Conservation (phyloP, 108 stramenopile species). For the Cyclotella choctawhatcheeana region DNA sequence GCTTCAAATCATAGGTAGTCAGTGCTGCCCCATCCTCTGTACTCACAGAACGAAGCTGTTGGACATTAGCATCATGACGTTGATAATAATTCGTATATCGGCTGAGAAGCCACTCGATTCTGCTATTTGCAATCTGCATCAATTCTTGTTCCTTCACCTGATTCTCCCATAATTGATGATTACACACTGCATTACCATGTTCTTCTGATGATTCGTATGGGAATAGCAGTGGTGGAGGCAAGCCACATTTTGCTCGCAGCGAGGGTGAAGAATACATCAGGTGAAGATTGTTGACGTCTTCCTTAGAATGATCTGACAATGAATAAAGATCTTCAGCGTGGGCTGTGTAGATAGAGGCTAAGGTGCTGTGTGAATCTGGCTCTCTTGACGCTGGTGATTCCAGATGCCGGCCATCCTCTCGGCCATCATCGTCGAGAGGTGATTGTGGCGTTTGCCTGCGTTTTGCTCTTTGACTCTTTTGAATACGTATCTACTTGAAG, state of each 20-base stretch:
- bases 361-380: too few relatives aligned
- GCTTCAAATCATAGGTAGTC: constrained; percentile 22
- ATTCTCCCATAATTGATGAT: constrained; percentile 14
- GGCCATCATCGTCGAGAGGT: too few relatives aligned
- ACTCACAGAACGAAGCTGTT: neutral
- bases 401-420: too few relatives aligned
- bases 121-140: neutral
- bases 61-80: neutral
- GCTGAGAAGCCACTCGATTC: constrained; percentile 1
- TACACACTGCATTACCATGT: too few relatives aligned
- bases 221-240: neutral
- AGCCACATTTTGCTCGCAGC: neutral
- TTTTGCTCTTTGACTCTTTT: neutral
- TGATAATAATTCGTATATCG: neutral
- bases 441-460: neutral
- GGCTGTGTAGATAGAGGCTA: too few relatives aligned
- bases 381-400: too few relatives aligned
- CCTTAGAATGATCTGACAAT: too few relatives aligned
- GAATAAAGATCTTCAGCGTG: too few relatives aligned
- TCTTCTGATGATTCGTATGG: neutral
- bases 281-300: too few relatives aligned
- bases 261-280: too few relatives aligned
- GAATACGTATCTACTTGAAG: neutral
- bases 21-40: neutral
- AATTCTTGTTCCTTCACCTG: constrained; percentile 1